Percentiles rank a stretch among this genome's conserved stretches.
These are phyloP conservation scores for Leavenworthia alabamica DNA, from an alignment of 345 rosid species.

Conservation along the genomic window DNA sequence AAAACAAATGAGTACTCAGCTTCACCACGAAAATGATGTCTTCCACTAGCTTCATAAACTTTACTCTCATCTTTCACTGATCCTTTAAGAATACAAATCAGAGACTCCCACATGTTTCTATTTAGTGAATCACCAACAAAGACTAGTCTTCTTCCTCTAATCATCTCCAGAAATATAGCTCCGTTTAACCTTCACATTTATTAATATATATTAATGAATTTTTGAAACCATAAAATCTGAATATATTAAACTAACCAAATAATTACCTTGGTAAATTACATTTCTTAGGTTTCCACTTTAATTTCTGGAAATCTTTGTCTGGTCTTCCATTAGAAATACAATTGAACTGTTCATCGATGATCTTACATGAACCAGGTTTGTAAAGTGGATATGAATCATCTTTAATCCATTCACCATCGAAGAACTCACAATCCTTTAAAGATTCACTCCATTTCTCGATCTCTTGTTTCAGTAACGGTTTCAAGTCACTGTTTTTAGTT, in stretches of 20 bases:
- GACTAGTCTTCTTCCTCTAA: constrained; percentile 82
- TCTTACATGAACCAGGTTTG: constrained; percentile 73
- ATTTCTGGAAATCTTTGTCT: constrained; percentile 60
- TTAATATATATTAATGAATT: too few relatives aligned
- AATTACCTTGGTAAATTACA: constrained; percentile 81
- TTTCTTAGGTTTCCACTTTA: constrained; percentile 84
- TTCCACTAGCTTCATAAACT: constrained; percentile 74
- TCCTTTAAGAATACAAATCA: constrained; percentile 66
- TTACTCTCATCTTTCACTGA: constrained; percentile 55
- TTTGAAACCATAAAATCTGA: too few relatives aligned
- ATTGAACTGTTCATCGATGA: constrained; percentile 79
- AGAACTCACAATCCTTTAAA: constrained; percentile 67
- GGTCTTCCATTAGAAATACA: constrained; percentile 83
- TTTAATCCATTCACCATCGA: constrained; percentile 79
- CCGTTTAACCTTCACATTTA: constrained; percentile 53
- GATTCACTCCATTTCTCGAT: constrained; percentile 39
- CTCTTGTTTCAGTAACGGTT: constrained; percentile 34
- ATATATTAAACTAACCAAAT: neutral
- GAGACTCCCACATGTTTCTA: constrained; percentile 98
- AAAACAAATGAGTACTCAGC: constrained; percentile 77
- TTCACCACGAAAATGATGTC: constrained; percentile 66
- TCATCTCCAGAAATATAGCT: constrained; percentile 54
- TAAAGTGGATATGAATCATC: constrained; percentile 93
- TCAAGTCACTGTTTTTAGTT: constrained; percentile 28
- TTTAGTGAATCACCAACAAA: constrained; percentile 92